Base-by-base conservation (phyloP, 306 rosid species). In the Bauhinia variegata region DNA sequence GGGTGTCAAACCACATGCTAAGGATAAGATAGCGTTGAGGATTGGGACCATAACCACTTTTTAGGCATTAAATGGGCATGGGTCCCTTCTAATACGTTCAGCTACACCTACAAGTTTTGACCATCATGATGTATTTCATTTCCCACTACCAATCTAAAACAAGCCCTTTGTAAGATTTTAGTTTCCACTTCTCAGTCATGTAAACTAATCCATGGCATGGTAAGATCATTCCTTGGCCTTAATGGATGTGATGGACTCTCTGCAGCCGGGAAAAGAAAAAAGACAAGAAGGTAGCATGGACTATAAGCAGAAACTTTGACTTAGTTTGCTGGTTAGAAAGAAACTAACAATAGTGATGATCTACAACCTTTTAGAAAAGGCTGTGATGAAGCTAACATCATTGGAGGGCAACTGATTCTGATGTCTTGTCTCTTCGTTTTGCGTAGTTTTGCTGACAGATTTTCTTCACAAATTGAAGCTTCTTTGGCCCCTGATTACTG, bases 331-430 rank as follows among this genome's bases (percentile, higher is more conserved):
- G n/a, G n/a, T n/a, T n/a, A n/a, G n/a, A n/a, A n/a, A n/a, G n/a
- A n/a, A 23, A 23, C 28, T 23, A 23, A 23, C 2, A 23, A 1
- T 23, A 23, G 2, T 23, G 28, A 23, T 23, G 28, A 78, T 71
- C 80, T 63, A 73, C 68, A 63, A 66, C 64, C 75, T 60, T 71
- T 85, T 83, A 80, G 67, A n/a, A 70, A 67, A 41, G 50, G 68
- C 70, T 63, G 65, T 63, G 81, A 63, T 76, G 74, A 69, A 51
- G 59, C 63, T 73, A 79, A 78, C 86, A 82, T 71, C 70, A 43
- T 32, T 47, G 4, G n/a, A 70, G 54, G 51, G 65, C 70, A 36
- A 71, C 34, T 39, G 74, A 74, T 44, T 65, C 48, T 11, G 75
- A 78, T 64, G 51, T 62, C 59, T 67, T 60, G 61, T 72, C 83